These are phyloP conservation scores for Dictyophora rubrovolvata DNA, from an alignment of 768 basidiomycete genomes.

Conservation along the genomic window DNA sequence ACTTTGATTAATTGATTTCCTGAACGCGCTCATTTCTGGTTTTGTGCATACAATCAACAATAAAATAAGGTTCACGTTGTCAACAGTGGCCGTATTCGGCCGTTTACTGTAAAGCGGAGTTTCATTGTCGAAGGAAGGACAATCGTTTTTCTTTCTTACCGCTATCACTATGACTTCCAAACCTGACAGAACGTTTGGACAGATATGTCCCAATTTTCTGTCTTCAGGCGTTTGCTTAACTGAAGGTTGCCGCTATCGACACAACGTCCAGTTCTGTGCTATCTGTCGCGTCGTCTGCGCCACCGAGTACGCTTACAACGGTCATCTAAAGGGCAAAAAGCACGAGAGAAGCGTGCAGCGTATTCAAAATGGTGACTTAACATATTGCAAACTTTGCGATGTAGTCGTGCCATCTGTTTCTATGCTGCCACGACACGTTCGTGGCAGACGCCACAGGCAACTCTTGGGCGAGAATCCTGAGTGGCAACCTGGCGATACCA, in stretches of 20 bases:
- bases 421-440: slow-evolving; percentile 1
- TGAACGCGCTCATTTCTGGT: too few relatives aligned
- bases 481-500: background rate
- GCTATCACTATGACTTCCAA: too few relatives aligned
- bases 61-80: too few relatives aligned
- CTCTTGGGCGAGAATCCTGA: background rate
- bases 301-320: slow-evolving; percentile 14
- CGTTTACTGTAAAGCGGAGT: too few relatives aligned
- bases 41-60: too few relatives aligned
- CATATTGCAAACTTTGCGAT: slow-evolving; percentile 6
- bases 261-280: slow-evolving; percentile 30
- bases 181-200: background rate
- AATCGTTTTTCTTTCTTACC: too few relatives aligned
- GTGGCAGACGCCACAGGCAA: background rate
- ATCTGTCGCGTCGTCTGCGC: slow-evolving; percentile 28
- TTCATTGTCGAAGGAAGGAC: too few relatives aligned
- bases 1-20: too few relatives aligned
- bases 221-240: slow-evolving; percentile 26
- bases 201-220: slow-evolving; percentile 29
- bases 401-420: background rate
- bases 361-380: background rate
- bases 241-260: slow-evolving; percentile 21
- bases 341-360: slow-evolving; percentile 21
- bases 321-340: slow-evolving; percentile 22
- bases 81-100: too few relatives aligned